Evolutionary conservation across 1,284 basidiomycete genomes (phyloP).

Genomic region (Agroathelia rolfsii): DNA sequence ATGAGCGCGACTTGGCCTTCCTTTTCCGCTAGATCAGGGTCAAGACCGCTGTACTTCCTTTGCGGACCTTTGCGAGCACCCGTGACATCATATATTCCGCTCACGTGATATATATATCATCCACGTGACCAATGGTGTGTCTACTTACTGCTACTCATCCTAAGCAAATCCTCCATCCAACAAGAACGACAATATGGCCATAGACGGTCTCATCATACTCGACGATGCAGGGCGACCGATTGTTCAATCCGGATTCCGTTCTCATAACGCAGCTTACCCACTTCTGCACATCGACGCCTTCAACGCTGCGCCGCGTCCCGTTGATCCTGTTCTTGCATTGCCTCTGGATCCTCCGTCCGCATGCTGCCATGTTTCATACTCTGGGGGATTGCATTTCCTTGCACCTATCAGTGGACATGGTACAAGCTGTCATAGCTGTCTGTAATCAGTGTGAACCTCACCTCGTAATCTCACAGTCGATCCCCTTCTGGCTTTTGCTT

Average conservation of each 20-base stretch:
- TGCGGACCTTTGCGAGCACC: no score
- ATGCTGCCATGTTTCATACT: conserved; percentile 74
- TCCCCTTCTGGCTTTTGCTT: conserved; percentile 83
- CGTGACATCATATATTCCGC: no score
- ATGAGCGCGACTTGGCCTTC: no score
- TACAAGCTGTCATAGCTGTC: conserved; percentile 26
- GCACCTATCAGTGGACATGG: conserved; percentile 77
- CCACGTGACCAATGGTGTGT: no score
- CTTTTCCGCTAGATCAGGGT: no score
- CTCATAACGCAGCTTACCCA: conserved; percentile 69
- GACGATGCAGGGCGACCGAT: conserved; percentile 80
- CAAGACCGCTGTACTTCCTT: no score
- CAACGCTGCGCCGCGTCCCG: conserved; percentile 47
- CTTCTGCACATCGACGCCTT: conserved; percentile 81
- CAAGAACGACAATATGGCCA: conserved; percentile 40
- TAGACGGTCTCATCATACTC: conserved; percentile 88
- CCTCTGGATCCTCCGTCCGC: conserved; percentile 46
- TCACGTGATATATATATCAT: no score
- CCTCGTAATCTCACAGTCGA: conserved; percentile 47
- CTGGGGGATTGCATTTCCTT: conserved; percentile 68
- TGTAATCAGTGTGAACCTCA: conserved; percentile 10
- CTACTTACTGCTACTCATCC: no score
- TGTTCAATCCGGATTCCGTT: conserved; percentile 85
- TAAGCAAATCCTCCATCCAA: no score
- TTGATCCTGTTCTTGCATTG: conserved; percentile 68